phyloP scores from a whole-genome alignment of 345 rosid genomes.

The Eucalyptus globulus region DNA sequence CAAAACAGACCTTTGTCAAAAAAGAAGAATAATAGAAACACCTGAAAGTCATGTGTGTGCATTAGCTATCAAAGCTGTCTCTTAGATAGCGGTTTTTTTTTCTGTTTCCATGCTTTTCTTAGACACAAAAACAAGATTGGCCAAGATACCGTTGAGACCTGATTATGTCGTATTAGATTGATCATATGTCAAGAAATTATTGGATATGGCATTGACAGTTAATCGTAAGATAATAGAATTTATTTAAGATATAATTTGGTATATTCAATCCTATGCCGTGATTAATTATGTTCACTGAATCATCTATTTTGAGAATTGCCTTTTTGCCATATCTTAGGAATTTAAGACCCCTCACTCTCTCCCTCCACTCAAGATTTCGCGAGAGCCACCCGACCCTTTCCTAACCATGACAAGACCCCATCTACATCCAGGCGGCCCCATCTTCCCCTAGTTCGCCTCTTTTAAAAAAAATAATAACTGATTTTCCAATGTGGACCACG shows the following conservation, averaged over 20 bases:
- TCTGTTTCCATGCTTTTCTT: not conserved
- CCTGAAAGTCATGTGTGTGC: not conserved
- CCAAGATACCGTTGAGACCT: not conserved
- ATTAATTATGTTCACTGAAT: too few species aligned
- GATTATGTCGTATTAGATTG: too few species aligned
- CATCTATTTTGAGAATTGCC: too few species aligned
- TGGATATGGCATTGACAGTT: too few species aligned
- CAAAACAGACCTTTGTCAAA: not conserved
- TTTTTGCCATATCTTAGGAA: not conserved
- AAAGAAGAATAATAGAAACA: too few species aligned
- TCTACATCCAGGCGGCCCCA: not conserved
- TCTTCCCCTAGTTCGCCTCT: not conserved
- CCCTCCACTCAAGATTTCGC: not conserved
- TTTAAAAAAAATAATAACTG: not conserved
- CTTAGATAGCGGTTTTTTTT: not conserved
- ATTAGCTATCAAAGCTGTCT: not conserved
- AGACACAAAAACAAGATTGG: not conserved
- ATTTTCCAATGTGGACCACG: not conserved
- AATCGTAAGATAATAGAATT: too few species aligned
- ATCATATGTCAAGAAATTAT: too few species aligned
- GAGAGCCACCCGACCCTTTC: not conserved
- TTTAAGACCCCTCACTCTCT: not conserved
- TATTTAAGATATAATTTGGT: too few species aligned
- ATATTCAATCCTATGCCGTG: not conserved
- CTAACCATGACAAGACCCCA: not conserved